Base-by-base conservation (phyloP, 2,329 filamentous ascomycete genomes). In the Diaporthe velutina region DNA sequence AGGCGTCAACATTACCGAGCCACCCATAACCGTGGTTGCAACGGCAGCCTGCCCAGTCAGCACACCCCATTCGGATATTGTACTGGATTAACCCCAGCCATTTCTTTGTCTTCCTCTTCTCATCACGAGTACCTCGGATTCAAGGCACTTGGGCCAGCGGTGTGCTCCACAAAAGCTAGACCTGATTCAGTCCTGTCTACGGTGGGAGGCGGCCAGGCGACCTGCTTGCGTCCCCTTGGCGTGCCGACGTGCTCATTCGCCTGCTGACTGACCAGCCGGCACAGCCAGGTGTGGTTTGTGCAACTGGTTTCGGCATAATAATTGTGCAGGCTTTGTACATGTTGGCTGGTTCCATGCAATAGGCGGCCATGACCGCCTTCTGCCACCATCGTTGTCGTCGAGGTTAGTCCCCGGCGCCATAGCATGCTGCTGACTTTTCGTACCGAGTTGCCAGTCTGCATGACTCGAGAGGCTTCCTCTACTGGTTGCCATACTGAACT, bases 1-100 rank as follows among this genome's bases (percentile, higher is more conserved):
- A 71, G 70, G 70, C 55, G 33, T 5, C 10, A 28, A 61, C 13
- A 3, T 17, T 42, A 4, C 6, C 22, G 12, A 3, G 19, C 38
- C 60, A 54, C 54, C 58, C 60, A 40, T 12, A 66, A 17, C 25
- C 66, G 38, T 73, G 35, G 50, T 50, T 57, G 60, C 52, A 73
- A 57, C 52, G 17, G 22, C 30, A 30, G 50, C 25, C 25, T 35
- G 35, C 22, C 61, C 35, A 45, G 35, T 45, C 57, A 67, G 57
- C 71, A 25, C n/a, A 48, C 22, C 61, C 58, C 42, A 45, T 25
- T n/a, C 64, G 42, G 28, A 45, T 10, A 45, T n/a, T 28, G 28
- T 45, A 45, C 38, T 74, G 73, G 38, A 71, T 71, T 13, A 52
- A 71, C 73, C 54, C 74, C 57, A 70, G 48, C 55, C 71, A 73